Conservation (phyloP, 2,329 filamentous ascomycete genomes). For the Ustilaginoidea virens region DNA sequence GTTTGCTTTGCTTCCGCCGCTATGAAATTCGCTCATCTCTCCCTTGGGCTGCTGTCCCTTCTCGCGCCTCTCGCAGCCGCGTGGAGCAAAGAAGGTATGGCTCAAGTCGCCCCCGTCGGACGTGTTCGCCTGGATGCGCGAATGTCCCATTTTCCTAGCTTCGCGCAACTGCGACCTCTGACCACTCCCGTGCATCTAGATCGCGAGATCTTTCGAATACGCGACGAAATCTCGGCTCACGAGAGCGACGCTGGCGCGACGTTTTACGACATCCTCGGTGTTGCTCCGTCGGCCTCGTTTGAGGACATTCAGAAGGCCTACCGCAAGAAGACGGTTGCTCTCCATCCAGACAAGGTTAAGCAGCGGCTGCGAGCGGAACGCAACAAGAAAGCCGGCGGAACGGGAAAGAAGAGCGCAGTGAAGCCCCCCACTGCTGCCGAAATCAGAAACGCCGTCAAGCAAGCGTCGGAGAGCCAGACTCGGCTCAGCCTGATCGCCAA, state of each 20-base stretch:
- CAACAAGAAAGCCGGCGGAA: slow-evolving; percentile 32
- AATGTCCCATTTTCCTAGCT: not conserved
- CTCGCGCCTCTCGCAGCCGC: slow-evolving; percentile 53
- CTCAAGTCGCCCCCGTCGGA: no score
- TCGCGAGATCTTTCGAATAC: slow-evolving; percentile 92
- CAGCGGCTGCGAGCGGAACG: slow-evolving; percentile 63
- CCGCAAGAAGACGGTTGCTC: slow-evolving; percentile 65
- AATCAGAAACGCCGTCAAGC: slow-evolving; percentile 64
- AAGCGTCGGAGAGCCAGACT: slow-evolving; percentile 68
- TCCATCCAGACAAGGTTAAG: slow-evolving; percentile 94
- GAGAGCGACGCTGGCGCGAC: slow-evolving; percentile 61
- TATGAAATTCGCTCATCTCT: slow-evolving; percentile 58
- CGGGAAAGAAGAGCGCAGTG: slow-evolving; percentile 42
- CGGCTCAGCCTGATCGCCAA: slow-evolving; percentile 72
- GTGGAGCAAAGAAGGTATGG: slow-evolving; percentile 73
- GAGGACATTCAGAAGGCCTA: slow-evolving; percentile 92
- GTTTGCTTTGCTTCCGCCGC: slow-evolving; percentile 2
- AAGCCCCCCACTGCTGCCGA: slow-evolving; percentile 61
- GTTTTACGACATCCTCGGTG: slow-evolving; percentile 88
- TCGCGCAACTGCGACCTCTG: not conserved
- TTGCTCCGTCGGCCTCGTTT: slow-evolving; percentile 55
- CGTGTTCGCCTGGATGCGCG: not conserved
- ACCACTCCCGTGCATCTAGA: slow-evolving; percentile 37
- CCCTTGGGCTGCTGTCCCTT: slow-evolving; percentile 53
- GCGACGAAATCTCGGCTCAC: slow-evolving; percentile 71